Conservation (phyloP, 2,329 filamentous ascomycete species). For the Beauveria varroae region DNA sequence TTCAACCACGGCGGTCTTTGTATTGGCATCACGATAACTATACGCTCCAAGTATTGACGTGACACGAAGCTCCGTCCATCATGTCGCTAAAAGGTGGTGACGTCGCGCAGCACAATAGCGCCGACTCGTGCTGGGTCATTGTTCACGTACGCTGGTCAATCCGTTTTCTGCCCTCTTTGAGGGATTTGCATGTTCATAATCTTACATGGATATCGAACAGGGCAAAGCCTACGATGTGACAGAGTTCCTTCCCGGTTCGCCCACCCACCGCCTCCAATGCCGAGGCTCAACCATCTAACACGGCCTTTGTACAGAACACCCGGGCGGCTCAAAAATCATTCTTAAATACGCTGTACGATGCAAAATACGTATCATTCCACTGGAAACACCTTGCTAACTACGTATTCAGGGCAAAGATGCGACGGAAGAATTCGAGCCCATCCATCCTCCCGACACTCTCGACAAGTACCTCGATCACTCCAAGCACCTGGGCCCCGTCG, state of each 20-base stretch:
- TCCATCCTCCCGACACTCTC: constrained; percentile 80
- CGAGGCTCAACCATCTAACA: not conserved
- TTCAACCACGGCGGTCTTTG: not conserved
- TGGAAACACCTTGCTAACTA: not conserved
- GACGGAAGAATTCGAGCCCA: constrained; percentile 84
- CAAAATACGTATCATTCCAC: not conserved
- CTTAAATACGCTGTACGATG: constrained; percentile 73
- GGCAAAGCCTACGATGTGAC: constrained; percentile 85
- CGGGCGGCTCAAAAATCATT: constrained; percentile 86
- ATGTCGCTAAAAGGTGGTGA: constrained; percentile 45
- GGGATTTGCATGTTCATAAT: not conserved
- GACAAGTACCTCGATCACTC: constrained; percentile 74
- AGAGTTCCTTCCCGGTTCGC: constrained; percentile 68
- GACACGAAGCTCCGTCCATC: constrained; percentile 11
- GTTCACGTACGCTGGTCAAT: constrained; percentile 52
- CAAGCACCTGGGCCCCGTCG: constrained; percentile 83
- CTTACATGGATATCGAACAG: constrained; percentile 25
- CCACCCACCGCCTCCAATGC: not conserved
- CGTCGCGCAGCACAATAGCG: constrained; percentile 64
- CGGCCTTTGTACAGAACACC: constrained; percentile 55
- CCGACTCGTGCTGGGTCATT: constrained; percentile 87
- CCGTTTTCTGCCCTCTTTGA: not conserved
- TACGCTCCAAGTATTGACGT: not conserved
- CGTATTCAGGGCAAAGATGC: constrained; percentile 69
- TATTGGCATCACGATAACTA: not conserved